These are phyloP conservation scores for Acrodontium crateriforme DNA, from an alignment of 2,329 filamentous ascomycete species.

Conservation along the genomic window DNA sequence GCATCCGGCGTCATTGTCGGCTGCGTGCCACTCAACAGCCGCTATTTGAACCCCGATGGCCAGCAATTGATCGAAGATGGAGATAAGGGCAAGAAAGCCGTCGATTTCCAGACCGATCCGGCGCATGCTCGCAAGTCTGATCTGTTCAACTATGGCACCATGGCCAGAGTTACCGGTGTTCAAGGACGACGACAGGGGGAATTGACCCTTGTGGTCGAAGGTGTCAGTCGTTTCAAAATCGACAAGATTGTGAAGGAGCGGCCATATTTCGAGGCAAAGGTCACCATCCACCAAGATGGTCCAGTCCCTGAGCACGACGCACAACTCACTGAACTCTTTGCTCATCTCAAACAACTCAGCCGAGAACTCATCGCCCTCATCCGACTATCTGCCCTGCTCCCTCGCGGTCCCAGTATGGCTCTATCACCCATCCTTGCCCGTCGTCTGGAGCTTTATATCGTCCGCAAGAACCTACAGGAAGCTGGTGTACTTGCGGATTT, in stretches of 20 bases:
- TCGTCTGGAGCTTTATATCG: conserved; percentile 75
- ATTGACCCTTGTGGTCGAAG: conserved; percentile 76
- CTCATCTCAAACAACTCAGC: conserved; percentile 68
- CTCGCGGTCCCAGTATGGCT: conserved; percentile 49
- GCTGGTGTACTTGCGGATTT: conserved; percentile 85
- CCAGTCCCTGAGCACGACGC: conserved; percentile 31
- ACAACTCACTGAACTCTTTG: conserved; percentile 57
- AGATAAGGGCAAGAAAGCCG: conserved; percentile 35
- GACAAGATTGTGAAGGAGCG: conserved; percentile 62
- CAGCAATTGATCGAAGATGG: conserved; percentile 59
- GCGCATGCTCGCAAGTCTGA: conserved; percentile 39
- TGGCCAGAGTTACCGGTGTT: conserved; percentile 39
- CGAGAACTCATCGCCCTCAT: conserved; percentile 76
- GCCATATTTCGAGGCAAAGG: conserved; percentile 74
- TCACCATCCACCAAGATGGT: conserved; percentile 55
- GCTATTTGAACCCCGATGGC: conserved; percentile 58
- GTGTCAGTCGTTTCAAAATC: conserved; percentile 61
- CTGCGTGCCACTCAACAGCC: conserved; percentile 73
- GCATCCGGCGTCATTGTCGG: conserved; percentile 62
- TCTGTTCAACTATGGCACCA: conserved; percentile 69
- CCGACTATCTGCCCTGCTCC: conserved; percentile 70
- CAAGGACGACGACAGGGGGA: conserved; percentile 39
- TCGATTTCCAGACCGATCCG: conserved; percentile 41
- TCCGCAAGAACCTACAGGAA: conserved; percentile 65
- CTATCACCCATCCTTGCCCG: conserved; percentile 76